phyloP scores from a whole-genome alignment of 352 stramenopile species.

The Phytophthora sp. region DNA sequence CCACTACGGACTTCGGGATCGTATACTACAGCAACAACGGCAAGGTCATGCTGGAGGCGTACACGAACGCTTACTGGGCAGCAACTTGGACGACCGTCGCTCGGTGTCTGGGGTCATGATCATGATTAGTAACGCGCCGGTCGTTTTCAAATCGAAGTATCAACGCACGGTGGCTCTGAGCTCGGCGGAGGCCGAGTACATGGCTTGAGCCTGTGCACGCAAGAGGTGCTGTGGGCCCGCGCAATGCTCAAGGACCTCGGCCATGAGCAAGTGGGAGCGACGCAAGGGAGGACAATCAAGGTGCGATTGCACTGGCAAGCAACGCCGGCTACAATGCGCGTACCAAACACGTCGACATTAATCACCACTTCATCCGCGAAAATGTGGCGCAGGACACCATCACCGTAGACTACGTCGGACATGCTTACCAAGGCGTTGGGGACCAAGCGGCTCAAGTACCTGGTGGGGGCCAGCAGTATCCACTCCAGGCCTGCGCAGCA shows the following conservation, averaged over 20 bases:
- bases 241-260: background rate
- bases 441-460: background rate
- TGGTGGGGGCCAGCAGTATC: background rate
- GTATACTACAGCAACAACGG: background rate
- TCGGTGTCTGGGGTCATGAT: background rate
- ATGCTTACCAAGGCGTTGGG: background rate
- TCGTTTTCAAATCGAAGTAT: background rate
- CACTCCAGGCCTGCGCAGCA: background rate
- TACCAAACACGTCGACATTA: slow-evolving; percentile 4
- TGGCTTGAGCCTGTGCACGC: background rate
- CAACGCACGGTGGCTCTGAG: background rate
- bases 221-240: background rate
- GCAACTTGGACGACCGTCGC: background rate
- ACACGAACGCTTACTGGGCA: background rate
- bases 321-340: slow-evolving; percentile 9
- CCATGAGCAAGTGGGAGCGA: background rate
- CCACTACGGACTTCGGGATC: background rate
- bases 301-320: background rate
- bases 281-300: background rate
- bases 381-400: background rate
- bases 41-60: background rate
- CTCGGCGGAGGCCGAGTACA: background rate
- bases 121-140: background rate
- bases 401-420: background rate
- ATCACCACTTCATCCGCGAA: slow-evolving; percentile 15